Evolutionary conservation across 805 yeast genomes (phyloP), one percentile per base, ranked within the genome.

Genomic region (Saccharomycopsis javanensis): DNA sequence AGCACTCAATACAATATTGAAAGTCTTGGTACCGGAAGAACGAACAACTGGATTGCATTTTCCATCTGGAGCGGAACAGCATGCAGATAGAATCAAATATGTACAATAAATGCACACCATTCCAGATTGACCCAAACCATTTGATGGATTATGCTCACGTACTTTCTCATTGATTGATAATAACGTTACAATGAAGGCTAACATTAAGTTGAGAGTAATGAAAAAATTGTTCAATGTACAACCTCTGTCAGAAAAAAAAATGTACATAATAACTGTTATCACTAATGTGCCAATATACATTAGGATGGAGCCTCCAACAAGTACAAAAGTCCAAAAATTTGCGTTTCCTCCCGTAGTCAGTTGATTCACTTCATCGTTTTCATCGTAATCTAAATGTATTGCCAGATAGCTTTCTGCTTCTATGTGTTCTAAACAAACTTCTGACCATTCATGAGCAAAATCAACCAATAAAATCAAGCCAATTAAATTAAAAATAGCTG

Each of bases 391-490:
- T 4, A 57, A 33, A n/a, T 31, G 50, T 57, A 75, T 70, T 54
- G 71, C 64, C 13, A 71, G 66, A 56, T 80, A 82, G 51, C 82
- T 86, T 58, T 86, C 92, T 64, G 84, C 82, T 67, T 94, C 98
- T 46, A 94, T 88, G 64, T 89, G 87, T 62, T 85, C 90, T 55
- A 94, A 78, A 69, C 99, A 94, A 6, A 86, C 87, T 65, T 94
- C 99, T 0, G 98, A 97, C 97, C 97, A 94, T 64, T 92, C 92
- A 70, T 94, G 98, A 3, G 99, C 98, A 76, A 89, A 94, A 70
- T 94, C 99, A 33, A 94, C 97, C 53, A 94, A 74, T 53, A 94
- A 75, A 13, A 95, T 86, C 58, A 94, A 77, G 1, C 99, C 99
- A 60, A 94, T 88, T 15, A 94, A 83, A 37, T 92, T 79, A 71